A percentile compares a stretch with the other conserved stretches of the same genome.
Conservation (phyloP, 805 yeast species). For the Ogataea paradorogensis region DNA sequence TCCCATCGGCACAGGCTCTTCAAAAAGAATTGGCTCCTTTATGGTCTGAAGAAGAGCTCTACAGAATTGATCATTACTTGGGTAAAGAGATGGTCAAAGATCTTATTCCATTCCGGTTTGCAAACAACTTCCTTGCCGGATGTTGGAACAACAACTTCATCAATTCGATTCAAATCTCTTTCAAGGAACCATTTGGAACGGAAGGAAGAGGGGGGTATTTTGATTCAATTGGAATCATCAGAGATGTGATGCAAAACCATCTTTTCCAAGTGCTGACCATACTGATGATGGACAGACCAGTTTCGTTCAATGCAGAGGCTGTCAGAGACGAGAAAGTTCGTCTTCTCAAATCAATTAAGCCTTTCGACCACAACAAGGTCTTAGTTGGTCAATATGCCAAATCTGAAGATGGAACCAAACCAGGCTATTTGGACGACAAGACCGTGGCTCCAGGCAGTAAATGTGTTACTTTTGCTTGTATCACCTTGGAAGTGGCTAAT, state of each 20-base stretch:
- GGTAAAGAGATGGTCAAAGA: slow-evolving; percentile 99
- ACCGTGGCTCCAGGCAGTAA: slow-evolving; percentile 80
- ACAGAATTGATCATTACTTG: slow-evolving; percentile 94
- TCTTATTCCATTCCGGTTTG: slow-evolving; percentile 82
- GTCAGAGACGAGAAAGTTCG: slow-evolving; percentile 96
- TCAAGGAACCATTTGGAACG: slow-evolving; percentile 98
- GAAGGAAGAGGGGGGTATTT: slow-evolving; percentile 99
- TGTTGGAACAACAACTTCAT: slow-evolving; percentile 84
- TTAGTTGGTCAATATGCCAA: slow-evolving; percentile 84
- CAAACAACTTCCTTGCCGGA: slow-evolving; percentile 83
- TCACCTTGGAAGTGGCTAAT: slow-evolving; percentile 73
- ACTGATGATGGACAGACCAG: slow-evolving; percentile 94
- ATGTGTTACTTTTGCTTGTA: slow-evolving; percentile 90
- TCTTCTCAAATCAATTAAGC: slow-evolving; percentile 76
- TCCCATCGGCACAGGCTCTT: slow-evolving; percentile 71
- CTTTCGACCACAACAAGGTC: slow-evolving; percentile 62
- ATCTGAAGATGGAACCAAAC: slow-evolving; percentile 85
- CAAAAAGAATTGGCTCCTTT: slow-evolving; percentile 78
- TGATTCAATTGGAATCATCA: slow-evolving; percentile 89
- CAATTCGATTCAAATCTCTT: slow-evolving; percentile 78
- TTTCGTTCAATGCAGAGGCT: slow-evolving; percentile 85
- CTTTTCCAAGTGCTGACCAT: slow-evolving; percentile 87
- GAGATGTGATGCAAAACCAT: slow-evolving; percentile 99
- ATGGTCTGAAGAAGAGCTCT: slow-evolving; percentile 87
- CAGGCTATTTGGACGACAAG: slow-evolving; percentile 88